Evolutionary conservation across 371 early-diverging fungal genomes (phyloP).

Genomic region (Mucor mucedo): DNA sequence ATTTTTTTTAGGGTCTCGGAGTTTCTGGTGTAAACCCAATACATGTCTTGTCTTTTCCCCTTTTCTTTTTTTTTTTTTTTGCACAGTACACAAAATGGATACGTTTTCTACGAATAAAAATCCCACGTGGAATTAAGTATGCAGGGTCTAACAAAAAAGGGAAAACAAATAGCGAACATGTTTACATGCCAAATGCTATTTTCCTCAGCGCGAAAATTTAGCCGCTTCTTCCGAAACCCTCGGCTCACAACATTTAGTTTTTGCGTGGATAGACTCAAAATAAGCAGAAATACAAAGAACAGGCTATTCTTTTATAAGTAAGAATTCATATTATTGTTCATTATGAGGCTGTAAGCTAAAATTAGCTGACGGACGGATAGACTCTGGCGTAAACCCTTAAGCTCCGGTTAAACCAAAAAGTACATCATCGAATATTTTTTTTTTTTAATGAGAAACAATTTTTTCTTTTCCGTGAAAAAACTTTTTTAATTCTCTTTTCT

Average conservation of each 20-base stretch:
- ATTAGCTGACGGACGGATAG: background rate
- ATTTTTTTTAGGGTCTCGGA: too few relatives aligned
- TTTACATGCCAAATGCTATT: background rate
- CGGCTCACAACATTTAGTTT: background rate
- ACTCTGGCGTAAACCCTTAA: background rate
- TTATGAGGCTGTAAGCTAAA: too few relatives aligned
- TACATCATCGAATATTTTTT: background rate
- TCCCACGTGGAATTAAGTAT: background rate
- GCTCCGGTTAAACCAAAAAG: constrained; percentile 13
- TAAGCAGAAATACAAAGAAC: background rate
- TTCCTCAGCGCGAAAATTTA: background rate
- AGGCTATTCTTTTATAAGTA: background rate
- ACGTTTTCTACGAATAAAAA: too few relatives aligned
- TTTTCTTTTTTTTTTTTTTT: too few relatives aligned
- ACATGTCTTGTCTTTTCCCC: too few relatives aligned
- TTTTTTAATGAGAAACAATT: background rate
- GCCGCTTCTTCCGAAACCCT: constrained; percentile 3
- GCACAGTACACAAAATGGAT: too few relatives aligned
- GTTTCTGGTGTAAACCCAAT: too few relatives aligned
- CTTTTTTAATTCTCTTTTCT: background rate
- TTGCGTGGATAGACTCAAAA: too few relatives aligned
- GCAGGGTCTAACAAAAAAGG: background rate
- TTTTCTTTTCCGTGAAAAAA: background rate
- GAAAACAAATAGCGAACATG: background rate
- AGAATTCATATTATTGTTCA: too few relatives aligned